Evolutionary conservation across 805 yeast genomes (phyloP).

Genomic region (Wickerhamomyces pijperi): DNA sequence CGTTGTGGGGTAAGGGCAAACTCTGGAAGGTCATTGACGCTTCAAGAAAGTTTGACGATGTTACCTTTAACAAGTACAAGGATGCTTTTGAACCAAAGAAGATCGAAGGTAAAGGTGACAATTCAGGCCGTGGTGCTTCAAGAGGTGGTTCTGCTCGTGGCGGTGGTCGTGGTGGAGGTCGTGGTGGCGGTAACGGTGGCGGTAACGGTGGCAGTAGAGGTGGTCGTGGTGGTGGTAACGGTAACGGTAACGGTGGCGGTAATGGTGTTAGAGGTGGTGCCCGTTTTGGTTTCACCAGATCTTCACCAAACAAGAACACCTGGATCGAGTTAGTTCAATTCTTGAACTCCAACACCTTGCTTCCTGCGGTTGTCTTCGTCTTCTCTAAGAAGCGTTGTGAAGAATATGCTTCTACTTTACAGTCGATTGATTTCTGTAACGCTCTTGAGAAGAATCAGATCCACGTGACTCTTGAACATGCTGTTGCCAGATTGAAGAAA

Average conservation of each 20-base stretch:
- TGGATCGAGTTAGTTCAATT: conserved; percentile 68
- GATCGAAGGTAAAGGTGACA: conserved; percentile 25
- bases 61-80: conserved; percentile 51
- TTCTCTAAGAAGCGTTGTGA: conserved; percentile 91
- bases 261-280: conserved; percentile 25
- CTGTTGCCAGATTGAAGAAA: conserved; percentile 74
- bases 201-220: conserved; percentile 27
- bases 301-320: conserved; percentile 59
- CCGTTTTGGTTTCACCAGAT: conserved; percentile 19
- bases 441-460: conserved; percentile 85
- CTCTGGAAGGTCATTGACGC: conserved; percentile 66
- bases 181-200: conserved; percentile 24
- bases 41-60: conserved; percentile 54
- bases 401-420: conserved; percentile 74
- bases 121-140: conserved; percentile 35
- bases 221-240: conserved; percentile 32
- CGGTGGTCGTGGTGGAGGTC: conserved; percentile 18
- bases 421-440: conserved; percentile 66
- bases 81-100: conserved; percentile 35
- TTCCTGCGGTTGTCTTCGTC: conserved; percentile 90
- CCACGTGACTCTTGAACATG: conserved; percentile 85
- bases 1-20: conserved; percentile 70
- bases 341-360: conserved; percentile 52
- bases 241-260: conserved; percentile 26
- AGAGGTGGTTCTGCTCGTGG: conserved; percentile 31